Base-by-base conservation (phyloP, 441 rosid species). In the Aleurites moluccanus region DNA sequence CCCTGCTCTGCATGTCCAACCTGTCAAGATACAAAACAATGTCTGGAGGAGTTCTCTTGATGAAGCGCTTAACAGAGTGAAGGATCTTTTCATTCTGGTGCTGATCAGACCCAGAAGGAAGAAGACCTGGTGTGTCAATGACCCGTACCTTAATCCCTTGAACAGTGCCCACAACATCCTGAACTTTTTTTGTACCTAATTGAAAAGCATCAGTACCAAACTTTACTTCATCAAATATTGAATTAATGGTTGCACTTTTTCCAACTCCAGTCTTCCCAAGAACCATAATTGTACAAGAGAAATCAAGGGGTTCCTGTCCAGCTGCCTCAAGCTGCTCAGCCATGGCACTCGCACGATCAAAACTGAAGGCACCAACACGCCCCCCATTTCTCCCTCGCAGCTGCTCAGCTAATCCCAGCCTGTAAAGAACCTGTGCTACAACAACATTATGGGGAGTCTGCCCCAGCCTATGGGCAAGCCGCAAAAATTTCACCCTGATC, bases 371-470 rank as follows among this genome's bases (percentile, higher is more conserved):
- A 81, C 98, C 99, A 70, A 96, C 99, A 67, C 99, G 97, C 42
- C 98, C 94, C n/a, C 97, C 99, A 79, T 82, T 93, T 85, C 99
- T 86, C 40, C 99, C 98, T 72, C 97, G 86, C 73, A 96, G 85
- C 88, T 96, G 98, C 82, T 96, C 99, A n/a, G 98, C 98, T 75
- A 96, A 82, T 77, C 99, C 99, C 73, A 96, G 86, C 79, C 99
- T 86, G 83, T 93, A 93, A 74, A 96, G 77, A 80, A 96, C 99
- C 90, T 96, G 99, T 21, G 99, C 97, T 79, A 96, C 99, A 45
- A 96, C 98, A 55, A 93, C 99, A 82, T 96, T 96, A 75, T 93
- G 99, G 35, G 99, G 99, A 56, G 99, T 96, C 84, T 96, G 98
- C 75, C 99, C 98, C 67, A 96, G 91, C 82, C 99, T 88, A 82